Percentiles rank a stretch among this genome's conserved stretches.
These are phyloP conservation scores for Colletotrichum sp. DNA, from an alignment of 2,329 filamentous ascomycete genomes.

Conservation along the genomic window DNA sequence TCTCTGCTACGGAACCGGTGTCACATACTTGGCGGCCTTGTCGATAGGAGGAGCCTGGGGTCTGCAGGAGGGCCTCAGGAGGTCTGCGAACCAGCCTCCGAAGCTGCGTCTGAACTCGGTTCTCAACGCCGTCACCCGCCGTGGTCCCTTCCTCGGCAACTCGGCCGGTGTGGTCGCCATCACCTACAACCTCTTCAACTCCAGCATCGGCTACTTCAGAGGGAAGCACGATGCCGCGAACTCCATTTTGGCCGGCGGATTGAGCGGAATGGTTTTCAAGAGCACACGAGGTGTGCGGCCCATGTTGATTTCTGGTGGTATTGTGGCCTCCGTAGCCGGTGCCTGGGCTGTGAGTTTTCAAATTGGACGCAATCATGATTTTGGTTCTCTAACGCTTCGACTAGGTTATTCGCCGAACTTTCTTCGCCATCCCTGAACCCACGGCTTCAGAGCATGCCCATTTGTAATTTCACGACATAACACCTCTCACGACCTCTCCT, in stretches of 20 bases:
- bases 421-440: constrained; percentile 44
- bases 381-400: not conserved
- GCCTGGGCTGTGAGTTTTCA: constrained; percentile 81
- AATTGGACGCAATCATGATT: not conserved
- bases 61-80: constrained; percentile 84
- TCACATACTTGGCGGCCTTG: constrained; percentile 90
- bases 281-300: constrained; percentile 88
- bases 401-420: constrained; percentile 43
- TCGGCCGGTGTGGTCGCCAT: constrained; percentile 95
- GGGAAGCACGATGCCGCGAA: constrained; percentile 92
- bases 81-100: constrained; percentile 78
- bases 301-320: constrained; percentile 92
- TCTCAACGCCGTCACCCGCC: constrained; percentile 89
- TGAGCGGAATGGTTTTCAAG: constrained; percentile 96
- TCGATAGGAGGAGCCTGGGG: constrained; percentile 91
- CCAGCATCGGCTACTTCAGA: constrained; percentile 76
- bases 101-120: constrained; percentile 94
- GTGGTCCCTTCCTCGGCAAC: constrained; percentile 95
- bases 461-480: constrained; percentile 21
- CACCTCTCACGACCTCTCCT: constrained; percentile 7
- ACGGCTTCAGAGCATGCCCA: constrained; percentile 14
- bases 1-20: constrained; percentile 95
- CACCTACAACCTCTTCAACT: constrained; percentile 94
- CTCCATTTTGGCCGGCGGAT: constrained; percentile 80
- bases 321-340: constrained; percentile 86